These are phyloP conservation scores for Ceratocystis huliohia DNA, from an alignment of 2,329 filamentous ascomycete species.

Conservation along the genomic window DNA sequence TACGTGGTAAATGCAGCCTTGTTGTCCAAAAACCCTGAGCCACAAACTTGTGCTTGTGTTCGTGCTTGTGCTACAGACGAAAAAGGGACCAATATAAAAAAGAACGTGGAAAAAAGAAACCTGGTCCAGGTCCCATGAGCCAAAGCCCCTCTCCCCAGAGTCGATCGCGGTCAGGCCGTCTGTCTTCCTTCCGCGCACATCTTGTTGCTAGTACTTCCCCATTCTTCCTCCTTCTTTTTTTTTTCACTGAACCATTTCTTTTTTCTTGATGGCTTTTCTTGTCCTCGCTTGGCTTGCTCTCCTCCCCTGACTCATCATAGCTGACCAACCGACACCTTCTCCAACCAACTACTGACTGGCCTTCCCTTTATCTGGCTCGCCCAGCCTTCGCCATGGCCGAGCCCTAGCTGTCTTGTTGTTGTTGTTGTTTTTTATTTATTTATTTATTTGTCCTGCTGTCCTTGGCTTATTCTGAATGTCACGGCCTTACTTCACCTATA, in stretches of 20 bases:
- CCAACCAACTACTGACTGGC: no score
- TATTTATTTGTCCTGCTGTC: no score
- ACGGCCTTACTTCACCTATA: neutral
- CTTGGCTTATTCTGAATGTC: no score
- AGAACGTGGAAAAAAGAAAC: neutral
- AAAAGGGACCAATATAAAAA: neutral
- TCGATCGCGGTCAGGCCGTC: constrained; percentile 7
- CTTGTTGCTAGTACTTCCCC: neutral
- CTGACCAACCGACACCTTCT: no score
- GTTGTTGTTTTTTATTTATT: no score
- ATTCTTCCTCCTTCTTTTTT: neutral
- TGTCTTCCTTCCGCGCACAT: neutral
- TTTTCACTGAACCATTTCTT: neutral
- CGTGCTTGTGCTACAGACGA: neutral
- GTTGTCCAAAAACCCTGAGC: neutral
- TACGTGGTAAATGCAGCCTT: no score
- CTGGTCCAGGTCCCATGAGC: neutral
- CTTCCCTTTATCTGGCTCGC: no score
- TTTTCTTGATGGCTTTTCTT: neutral
- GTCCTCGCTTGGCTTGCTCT: neutral
- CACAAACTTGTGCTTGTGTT: neutral
- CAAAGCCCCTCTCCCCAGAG: neutral
- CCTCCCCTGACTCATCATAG: no score
- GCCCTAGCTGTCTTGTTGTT: no score
- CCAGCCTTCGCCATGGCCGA: no score